Evolutionary conservation across 768 basidiomycete species (phyloP), one percentile per base, ranked within the genome.

Genomic region (Porpolomopsis calyptriformis): DNA sequence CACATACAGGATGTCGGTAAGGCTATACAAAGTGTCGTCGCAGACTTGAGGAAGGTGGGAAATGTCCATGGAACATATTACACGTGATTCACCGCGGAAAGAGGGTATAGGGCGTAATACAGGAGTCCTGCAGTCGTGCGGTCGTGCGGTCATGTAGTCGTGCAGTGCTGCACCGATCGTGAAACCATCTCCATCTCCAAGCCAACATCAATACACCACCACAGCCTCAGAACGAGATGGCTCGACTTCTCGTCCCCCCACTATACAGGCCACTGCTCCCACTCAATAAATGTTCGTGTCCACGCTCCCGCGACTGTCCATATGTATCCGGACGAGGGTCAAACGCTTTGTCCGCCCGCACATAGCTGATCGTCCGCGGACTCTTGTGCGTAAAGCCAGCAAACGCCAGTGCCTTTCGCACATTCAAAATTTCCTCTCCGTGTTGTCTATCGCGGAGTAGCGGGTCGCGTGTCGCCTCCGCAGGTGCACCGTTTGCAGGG

Each of bases 331-430:
- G 69, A 53, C 68, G 65, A 49, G 68, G 70, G 57, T 77, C 78
- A 60, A 86, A 83, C 40, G 78, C 80, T 57, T 70, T 79, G 64
- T 87, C 84, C 48, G 77, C 83, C 57, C 80, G 74, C 54, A 78
- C 70, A 63, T 88, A 89, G 60, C 68, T 82, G 63, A 89, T 77
- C 47, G 73, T 72, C 50, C 86, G 81, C 50, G 87, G 87, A 55
- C 82, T 86, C 72, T 84, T 89, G 69, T 91, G 87, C 25, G 88
- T 89, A 66, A 90, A 90, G 42, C 87, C 88, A 48, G 84, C 86
- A 64, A 92, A 94, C 18, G 91, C 90, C 38, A 89, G 70, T 37
- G 83, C 81, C 67, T 98, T 97, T 55, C 93, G 82, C 51, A 93
- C 80, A 56, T 88, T 80, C 60, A 98, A 72, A 52, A 96, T 82